Evolutionary conservation across 2,329 filamentous ascomycete genomes (phyloP), one percentile per base, ranked within the genome.

Genomic region (Stachybotrys elegans): DNA sequence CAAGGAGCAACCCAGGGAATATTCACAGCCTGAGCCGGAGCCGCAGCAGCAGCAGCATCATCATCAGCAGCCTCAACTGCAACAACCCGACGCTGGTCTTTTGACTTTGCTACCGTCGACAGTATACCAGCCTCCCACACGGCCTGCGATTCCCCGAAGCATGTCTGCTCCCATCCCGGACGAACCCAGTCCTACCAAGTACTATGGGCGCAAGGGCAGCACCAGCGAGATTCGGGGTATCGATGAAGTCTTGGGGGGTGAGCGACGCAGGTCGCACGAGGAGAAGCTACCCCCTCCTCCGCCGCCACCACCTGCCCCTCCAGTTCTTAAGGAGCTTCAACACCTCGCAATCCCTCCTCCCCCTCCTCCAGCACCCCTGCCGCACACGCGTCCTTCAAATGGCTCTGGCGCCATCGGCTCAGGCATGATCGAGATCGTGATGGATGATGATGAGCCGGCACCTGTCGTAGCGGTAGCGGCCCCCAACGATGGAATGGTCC

Each of bases 371-470:
- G 73, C 78, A 1, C 80, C 80, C 1, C 61, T 82, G 4, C 75
- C 75, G 1, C 65, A 71, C 42, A 65, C 37, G 57, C 65, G 35
- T 61, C 66, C 25, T 54, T 60, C 66, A 3, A 63, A 66, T 7
- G 57, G 73, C 37, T 69, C 72, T 48, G 70, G 74, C 47, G 69
- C 69, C 2, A 51, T 70, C 14, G 71, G 69, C 7, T 74, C 76
- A 0, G 79, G 75, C 5, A 75, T 79, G 55, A 83, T 84, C 50
- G 80, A 84, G 58, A 81, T 84, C 48, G 78, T 84, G 40, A 81
- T 81, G 74, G 79, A 84, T 50, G 77, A 81, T 3, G 76, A 80
- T 6, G 71, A 76, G 16, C 57, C 52, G 11, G 50, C 54, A 4
- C 52, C 57, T 17, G 52, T 55, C 41, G 64, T 12, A 50, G 57